phyloP scores from a whole-genome alignment of 1,139 yeast genomes.

The Blastobotrys arbuscula region DNA sequence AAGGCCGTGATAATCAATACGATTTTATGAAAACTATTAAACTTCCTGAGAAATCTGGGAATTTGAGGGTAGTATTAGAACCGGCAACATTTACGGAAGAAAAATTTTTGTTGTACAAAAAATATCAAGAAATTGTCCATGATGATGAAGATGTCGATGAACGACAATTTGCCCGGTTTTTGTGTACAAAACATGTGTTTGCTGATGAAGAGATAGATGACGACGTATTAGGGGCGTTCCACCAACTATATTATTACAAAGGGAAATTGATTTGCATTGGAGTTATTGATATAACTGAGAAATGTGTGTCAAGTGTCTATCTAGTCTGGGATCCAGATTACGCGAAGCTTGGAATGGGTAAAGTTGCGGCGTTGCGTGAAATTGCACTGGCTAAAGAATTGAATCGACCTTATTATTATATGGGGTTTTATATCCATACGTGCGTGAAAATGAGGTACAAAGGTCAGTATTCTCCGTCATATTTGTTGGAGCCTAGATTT shows the following conservation, averaged over 20 bases:
- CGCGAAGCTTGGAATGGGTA: constrained; percentile 67
- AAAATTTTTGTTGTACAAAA: constrained; percentile 59
- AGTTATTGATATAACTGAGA: constrained; percentile 70
- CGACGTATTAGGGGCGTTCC: constrained; percentile 44
- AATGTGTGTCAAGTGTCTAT: constrained; percentile 76
- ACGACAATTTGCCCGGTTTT: constrained; percentile 52
- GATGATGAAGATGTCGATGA: constrained; percentile 49
- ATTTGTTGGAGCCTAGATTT: constrained; percentile 34
- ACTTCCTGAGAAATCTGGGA: constrained; percentile 17
- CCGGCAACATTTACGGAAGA: constrained; percentile 50
- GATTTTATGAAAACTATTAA: constrained; percentile 30
- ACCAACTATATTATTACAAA: constrained; percentile 70
- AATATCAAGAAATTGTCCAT: constrained; percentile 67
- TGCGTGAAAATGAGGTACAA: constrained; percentile 83
- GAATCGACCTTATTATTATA: constrained; percentile 49
- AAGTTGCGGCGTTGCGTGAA: constrained; percentile 70
- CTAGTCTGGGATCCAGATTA: constrained; percentile 86
- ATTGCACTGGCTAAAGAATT: constrained; percentile 42
- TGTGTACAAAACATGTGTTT: constrained; percentile 63
- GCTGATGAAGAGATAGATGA: constrained; percentile 16
- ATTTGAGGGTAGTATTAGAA: constrained; percentile 49
- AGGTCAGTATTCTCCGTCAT: constrained; percentile 47
- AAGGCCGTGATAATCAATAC: constrained; percentile 23
- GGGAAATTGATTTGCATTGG: constrained; percentile 67
- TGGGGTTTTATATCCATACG: constrained; percentile 71